These are phyloP conservation scores for Penicillium rolfsii DNA, from an alignment of 2,329 filamentous ascomycete species.

Conservation along the genomic window DNA sequence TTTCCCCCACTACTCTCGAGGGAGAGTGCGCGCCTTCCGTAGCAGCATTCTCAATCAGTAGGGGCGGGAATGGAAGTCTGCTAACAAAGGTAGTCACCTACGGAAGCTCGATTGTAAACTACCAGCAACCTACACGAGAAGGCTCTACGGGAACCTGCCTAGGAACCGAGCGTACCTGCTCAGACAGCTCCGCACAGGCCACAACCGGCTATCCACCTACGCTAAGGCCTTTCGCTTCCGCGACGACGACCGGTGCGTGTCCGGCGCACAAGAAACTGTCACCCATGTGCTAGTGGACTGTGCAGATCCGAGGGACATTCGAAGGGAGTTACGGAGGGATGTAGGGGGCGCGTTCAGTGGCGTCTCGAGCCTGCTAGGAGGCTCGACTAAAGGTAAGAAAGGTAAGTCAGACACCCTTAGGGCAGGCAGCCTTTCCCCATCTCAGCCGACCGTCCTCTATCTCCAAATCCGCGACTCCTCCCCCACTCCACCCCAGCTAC, in stretches of 20 bases:
- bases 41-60: conserved; percentile 1
- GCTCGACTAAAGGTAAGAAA: no score
- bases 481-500: no score
- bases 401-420: background rate
- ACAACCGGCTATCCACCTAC: background rate
- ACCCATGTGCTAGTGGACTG: no score
- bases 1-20: no score
- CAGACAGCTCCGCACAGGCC: background rate
- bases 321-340: no score
- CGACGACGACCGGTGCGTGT: no score
- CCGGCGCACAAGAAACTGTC: no score
- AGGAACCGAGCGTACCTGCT: background rate
- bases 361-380: no score
- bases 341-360: no score
- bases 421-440: conserved; percentile 5
- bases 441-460: conserved; percentile 6
- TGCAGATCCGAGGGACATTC: no score
- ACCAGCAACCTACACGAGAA: conserved; percentile 6
- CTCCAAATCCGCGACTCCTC: background rate
- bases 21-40: no score
- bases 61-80: conserved; percentile 5
- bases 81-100: background rate
- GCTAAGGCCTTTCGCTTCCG: background rate
- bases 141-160: conserved; percentile 5
- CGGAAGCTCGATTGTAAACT: conserved; percentile 2